Percentiles rank a stretch among this genome's conserved stretches.
Conservation (phyloP, 352 stramenopile genomes). For the Globisporangium paddicum region DNA sequence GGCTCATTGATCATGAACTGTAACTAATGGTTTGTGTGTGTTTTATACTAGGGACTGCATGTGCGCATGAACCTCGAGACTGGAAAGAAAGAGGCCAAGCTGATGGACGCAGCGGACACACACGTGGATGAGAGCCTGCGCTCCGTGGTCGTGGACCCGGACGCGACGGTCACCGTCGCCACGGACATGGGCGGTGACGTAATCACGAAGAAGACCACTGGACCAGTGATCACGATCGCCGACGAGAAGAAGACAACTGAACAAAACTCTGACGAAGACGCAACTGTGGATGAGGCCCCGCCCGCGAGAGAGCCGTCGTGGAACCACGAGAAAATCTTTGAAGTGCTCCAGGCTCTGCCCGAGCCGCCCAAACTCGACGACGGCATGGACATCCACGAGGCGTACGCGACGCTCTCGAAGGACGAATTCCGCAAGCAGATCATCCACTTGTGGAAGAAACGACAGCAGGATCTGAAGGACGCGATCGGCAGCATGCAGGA, state of each 20-base stretch:
- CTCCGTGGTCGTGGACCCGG: slow-evolving; percentile 29
- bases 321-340: slow-evolving; percentile 87
- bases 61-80: slow-evolving; percentile 81
- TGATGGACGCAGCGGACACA: slow-evolving; percentile 42
- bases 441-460: slow-evolving; percentile 76
- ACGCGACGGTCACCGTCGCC: slow-evolving; percentile 47
- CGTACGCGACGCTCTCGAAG: slow-evolving; percentile 55
- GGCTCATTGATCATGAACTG: not conserved
- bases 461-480: slow-evolving; percentile 75
- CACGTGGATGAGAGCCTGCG: slow-evolving; percentile 27
- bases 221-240: not conserved
- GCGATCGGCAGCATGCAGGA: slow-evolving; percentile 76
- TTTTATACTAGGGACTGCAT: slow-evolving; percentile 56
- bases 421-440: slow-evolving; percentile 73
- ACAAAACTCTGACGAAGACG: not conserved
- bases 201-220: slow-evolving; percentile 8
- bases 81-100: slow-evolving; percentile 79
- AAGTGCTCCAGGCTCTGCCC: slow-evolving; percentile 70
- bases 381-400: slow-evolving; percentile 76
- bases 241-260: slow-evolving; percentile 8
- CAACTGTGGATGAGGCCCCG: slow-evolving; percentile 22
- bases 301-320: slow-evolving; percentile 52
- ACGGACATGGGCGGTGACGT: slow-evolving; percentile 57
- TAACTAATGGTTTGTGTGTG: not conserved
- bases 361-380: slow-evolving; percentile 60